These are phyloP conservation scores for Dimargaris verticillata DNA, from an alignment of 192 early-diverging fungal species.

Conservation along the genomic window DNA sequence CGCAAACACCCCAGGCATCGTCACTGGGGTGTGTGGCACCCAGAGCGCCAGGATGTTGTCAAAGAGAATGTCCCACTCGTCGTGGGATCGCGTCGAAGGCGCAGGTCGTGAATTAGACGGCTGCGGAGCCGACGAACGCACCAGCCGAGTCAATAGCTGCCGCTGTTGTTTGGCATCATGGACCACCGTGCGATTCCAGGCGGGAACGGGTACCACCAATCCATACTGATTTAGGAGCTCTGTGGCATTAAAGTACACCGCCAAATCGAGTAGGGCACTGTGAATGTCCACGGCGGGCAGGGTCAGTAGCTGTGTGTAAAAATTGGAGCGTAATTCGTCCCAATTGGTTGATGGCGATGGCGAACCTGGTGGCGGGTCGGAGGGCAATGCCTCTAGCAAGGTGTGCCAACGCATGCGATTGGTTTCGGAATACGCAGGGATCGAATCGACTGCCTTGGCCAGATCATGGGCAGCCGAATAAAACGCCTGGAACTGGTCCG, in stretches of 20 bases:
- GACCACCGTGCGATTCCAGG: neutral
- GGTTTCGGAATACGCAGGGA: no score
- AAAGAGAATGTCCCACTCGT: neutral
- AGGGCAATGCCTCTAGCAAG: no score
- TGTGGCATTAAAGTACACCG: neutral
- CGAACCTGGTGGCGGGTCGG: no score
- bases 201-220: neutral
- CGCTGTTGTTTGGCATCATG: neutral
- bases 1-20: neutral
- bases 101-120: neutral
- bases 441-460: no score
- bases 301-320: neutral
- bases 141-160: neutral
- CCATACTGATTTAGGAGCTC: neutral
- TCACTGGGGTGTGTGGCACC: neutral
- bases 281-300: neutral
- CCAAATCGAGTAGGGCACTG: neutral
- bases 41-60: neutral
- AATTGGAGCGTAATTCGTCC: no score
- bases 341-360: no score
- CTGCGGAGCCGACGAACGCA: neutral
- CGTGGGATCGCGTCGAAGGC: neutral
- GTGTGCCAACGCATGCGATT: no score
- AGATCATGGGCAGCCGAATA: no score
- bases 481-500: no score